Base-by-base conservation (phyloP, 2,329 filamentous ascomycete genomes). In the Fusarium pseudonygamai region DNA sequence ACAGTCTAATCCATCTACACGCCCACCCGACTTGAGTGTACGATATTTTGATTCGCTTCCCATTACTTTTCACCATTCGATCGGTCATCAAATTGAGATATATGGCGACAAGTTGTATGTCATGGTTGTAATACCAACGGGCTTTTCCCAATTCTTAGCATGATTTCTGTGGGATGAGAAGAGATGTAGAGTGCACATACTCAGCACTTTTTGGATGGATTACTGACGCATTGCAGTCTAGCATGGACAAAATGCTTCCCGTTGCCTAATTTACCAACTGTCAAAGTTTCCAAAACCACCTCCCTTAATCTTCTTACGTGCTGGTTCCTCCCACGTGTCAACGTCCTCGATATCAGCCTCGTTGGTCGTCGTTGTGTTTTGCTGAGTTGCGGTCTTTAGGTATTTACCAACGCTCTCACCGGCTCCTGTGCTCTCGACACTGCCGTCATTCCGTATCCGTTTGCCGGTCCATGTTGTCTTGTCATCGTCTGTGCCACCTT, bases 401-500 rank as follows among this genome's bases (percentile, higher is more conserved):
- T 98, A 98, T 82, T 96, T 98, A 13, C 96, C 96, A 18, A 91
- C 90, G 9, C 82, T 83, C 12, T 83, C 84, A 16, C 82, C 81
- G 20, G 82, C 81, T 34, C 83, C 82, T 20, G 79, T 81, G 34
- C 80, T 79, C 4, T 87, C 87, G 4, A 90, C 85, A 0, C 86
- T 89, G 2, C 91, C 92, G 77, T 92, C 90, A 4, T 85, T 87
- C 32, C 95, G 87, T 56, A 99, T 90, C 45, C 95, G 87, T 84
- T 98, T 99, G 7, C 96, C 96, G 7, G 96, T 98, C 96, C 96
- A 99, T 7, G 96, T 99, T 5, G 93, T 92, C 80, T 90, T 90
- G 78, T 98, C 95, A 78, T 98, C 96, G 60, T 97, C 96, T 4
- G 91, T 93, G 6, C 93, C 93, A 34, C 93, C 94, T 60, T 86